These are phyloP conservation scores for Fomes fomentarius DNA, from an alignment of 1,284 basidiomycete genomes.

Conservation along the genomic window DNA sequence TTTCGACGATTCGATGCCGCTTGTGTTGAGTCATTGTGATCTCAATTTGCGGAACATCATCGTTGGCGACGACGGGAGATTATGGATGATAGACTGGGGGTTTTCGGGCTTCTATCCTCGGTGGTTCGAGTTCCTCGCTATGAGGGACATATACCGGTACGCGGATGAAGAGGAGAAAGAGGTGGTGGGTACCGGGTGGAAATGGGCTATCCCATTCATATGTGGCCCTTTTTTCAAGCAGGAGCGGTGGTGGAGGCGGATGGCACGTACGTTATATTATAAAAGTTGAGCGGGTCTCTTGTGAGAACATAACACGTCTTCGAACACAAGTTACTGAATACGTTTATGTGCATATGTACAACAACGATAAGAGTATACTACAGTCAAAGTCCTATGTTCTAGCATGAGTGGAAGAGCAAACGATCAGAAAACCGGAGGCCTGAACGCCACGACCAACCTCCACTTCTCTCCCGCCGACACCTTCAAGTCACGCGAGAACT, in stretches of 20 bases:
- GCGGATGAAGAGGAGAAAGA: too few species aligned
- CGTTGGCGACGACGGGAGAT: constrained; percentile 27
- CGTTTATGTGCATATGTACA: background rate
- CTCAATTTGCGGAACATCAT: constrained; percentile 32
- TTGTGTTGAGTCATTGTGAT: constrained; percentile 35
- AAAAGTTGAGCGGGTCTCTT: too few species aligned
- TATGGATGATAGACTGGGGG: constrained; percentile 37
- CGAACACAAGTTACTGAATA: background rate
- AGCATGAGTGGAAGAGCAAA: background rate
- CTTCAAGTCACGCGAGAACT: constrained; percentile 11
- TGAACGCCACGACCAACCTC: constrained; percentile 16
- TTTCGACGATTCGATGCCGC: constrained; percentile 30
- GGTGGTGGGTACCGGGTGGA: too few species aligned
- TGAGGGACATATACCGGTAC: too few species aligned
- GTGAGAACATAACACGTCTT: too few species aligned
- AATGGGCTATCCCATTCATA: too few species aligned
- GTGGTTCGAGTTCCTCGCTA: constrained; percentile 30
- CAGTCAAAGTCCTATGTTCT: background rate
- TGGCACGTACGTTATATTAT: too few species aligned
- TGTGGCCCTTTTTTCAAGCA: too few species aligned
- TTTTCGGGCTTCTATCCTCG: constrained; percentile 34
- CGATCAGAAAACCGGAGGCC: constrained; percentile 12
- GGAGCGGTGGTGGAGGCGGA: too few species aligned
- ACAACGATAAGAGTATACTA: background rate
- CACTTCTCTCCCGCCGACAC: constrained; percentile 6